These are phyloP conservation scores for Eutypa lata DNA, from an alignment of 2,329 filamentous ascomycete genomes.

Conservation along the genomic window DNA sequence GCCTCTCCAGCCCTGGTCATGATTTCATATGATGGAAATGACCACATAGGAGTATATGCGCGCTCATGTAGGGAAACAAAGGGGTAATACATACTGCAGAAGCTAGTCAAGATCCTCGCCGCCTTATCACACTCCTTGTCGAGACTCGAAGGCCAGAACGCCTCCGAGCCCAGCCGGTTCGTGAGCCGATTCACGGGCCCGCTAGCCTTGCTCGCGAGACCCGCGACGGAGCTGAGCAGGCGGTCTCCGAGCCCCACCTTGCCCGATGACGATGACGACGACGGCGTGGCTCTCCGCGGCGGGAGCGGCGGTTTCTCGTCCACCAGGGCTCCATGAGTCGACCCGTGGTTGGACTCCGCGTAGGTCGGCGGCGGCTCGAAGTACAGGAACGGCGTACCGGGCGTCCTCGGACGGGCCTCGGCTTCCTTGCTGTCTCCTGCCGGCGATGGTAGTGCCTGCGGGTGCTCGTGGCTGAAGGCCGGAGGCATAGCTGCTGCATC, in stretches of 20 bases:
- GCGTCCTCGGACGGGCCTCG: too few species aligned
- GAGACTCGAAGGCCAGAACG: conserved; percentile 80
- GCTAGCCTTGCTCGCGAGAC: conserved; percentile 45
- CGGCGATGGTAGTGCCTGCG: too few species aligned
- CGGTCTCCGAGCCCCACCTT: conserved; percentile 16
- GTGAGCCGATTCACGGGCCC: conserved; percentile 77
- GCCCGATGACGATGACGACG: neutral
- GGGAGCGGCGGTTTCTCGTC: conserved; percentile 14
- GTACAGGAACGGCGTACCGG: too few species aligned
- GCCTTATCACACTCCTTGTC: conserved; percentile 92
- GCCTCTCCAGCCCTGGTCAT: too few species aligned
- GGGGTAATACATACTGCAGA: conserved; percentile 65
- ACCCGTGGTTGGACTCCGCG: conserved; percentile 1
- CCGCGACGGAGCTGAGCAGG: conserved; percentile 26
- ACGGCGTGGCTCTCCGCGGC: too few species aligned
- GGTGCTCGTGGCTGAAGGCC: too few species aligned
- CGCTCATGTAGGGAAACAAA: too few species aligned
- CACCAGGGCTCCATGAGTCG: too few species aligned
- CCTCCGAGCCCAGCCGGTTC: conserved; percentile 78
- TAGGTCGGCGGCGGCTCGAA: conserved; percentile 15
- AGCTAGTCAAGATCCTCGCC: conserved; percentile 76
- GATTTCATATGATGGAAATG: too few species aligned
- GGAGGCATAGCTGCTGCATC: too few species aligned
- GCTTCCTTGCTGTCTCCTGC: too few species aligned
- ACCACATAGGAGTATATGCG: neutral